A percentile compares a stretch with the other conserved stretches of the same genome.
Conservation (phyloP, 768 basidiomycete species). For the Mycena chlorophos region DNA sequence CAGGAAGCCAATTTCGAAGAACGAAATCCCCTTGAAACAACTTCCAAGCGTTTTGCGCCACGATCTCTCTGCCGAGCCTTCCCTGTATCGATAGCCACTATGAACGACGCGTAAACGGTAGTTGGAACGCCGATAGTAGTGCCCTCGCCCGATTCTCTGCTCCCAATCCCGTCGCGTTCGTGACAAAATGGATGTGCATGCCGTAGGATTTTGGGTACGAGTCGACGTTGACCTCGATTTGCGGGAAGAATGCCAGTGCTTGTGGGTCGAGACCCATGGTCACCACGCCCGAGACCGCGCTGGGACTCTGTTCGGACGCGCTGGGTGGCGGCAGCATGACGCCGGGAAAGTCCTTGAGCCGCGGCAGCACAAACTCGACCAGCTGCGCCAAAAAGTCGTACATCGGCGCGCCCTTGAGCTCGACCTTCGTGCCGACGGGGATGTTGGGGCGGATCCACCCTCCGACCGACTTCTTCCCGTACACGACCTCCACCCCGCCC, state of each 20-base stretch:
- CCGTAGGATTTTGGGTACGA: slow-evolving; percentile 84
- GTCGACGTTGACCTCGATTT: slow-evolving; percentile 93
- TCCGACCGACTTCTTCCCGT: slow-evolving; percentile 64
- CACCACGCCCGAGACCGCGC: slow-evolving; percentile 83
- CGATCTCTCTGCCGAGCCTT: no score
- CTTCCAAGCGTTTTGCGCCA: no score
- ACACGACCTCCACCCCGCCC: slow-evolving; percentile 80
- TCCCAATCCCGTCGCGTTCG: slow-evolving; percentile 82
- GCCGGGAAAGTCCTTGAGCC: slow-evolving; percentile 87
- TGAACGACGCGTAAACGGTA: slow-evolving; percentile 62
- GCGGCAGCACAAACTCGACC: slow-evolving; percentile 92
- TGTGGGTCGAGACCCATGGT: slow-evolving; percentile 81
- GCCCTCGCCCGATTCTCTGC: slow-evolving; percentile 89
- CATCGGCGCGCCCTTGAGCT: slow-evolving; percentile 87
- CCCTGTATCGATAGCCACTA: not conserved
- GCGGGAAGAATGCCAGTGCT: slow-evolving; percentile 91
- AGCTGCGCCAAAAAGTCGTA: slow-evolving; percentile 89
- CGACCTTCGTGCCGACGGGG: slow-evolving; percentile 87
- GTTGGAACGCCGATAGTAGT: slow-evolving; percentile 86
- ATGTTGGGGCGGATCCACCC: slow-evolving; percentile 85
- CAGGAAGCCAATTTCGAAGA: no score
- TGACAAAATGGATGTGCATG: slow-evolving; percentile 93
- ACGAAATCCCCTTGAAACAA: no score
- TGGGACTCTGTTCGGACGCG: slow-evolving; percentile 68
- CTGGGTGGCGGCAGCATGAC: slow-evolving; percentile 75